Percentiles rank a stretch among this genome's conserved stretches.
Conservation (phyloP, 2,329 filamentous ascomycete species). For the Claviceps sorghi region DNA sequence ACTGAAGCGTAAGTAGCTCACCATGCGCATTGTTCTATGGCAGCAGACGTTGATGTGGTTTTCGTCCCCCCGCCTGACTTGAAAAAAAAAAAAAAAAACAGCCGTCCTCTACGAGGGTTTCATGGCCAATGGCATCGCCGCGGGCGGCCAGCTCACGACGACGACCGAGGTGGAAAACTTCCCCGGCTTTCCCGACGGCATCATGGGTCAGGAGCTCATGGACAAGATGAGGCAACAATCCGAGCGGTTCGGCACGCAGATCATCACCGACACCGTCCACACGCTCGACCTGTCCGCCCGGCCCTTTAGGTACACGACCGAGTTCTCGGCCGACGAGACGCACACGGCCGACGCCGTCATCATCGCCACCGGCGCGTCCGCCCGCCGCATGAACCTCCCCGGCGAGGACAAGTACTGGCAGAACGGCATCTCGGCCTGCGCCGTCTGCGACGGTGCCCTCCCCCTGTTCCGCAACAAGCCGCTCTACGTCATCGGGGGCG, state of each 20-base stretch:
- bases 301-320: slow-evolving; percentile 88
- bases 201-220: slow-evolving; percentile 83
- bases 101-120: slow-evolving; percentile 95
- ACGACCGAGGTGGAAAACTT: slow-evolving; percentile 98
- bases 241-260: slow-evolving; percentile 78
- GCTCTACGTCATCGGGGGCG: slow-evolving; percentile 87
- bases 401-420: slow-evolving; percentile 98
- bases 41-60: background rate
- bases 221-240: slow-evolving; percentile 90
- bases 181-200: slow-evolving; percentile 80
- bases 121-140: slow-evolving; percentile 90
- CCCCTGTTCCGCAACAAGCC: slow-evolving; percentile 97
- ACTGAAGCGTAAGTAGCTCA: slow-evolving; percentile 51
- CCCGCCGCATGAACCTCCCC: slow-evolving; percentile 62
- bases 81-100: slow-evolving; percentile 18
- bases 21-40: too few relatives aligned
- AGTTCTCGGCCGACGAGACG: slow-evolving; percentile 68
- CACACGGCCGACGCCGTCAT: slow-evolving; percentile 88
- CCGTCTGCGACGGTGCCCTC: slow-evolving; percentile 91
- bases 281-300: slow-evolving; percentile 70
- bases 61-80: too few relatives aligned
- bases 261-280: slow-evolving; percentile 83
- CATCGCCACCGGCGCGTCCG: slow-evolving; percentile 89
- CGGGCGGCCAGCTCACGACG: slow-evolving; percentile 91
- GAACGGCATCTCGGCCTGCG: slow-evolving; percentile 88